Conservation (phyloP, 2,329 filamentous ascomycete species). For the Pseudogymnoascus sp. region DNA sequence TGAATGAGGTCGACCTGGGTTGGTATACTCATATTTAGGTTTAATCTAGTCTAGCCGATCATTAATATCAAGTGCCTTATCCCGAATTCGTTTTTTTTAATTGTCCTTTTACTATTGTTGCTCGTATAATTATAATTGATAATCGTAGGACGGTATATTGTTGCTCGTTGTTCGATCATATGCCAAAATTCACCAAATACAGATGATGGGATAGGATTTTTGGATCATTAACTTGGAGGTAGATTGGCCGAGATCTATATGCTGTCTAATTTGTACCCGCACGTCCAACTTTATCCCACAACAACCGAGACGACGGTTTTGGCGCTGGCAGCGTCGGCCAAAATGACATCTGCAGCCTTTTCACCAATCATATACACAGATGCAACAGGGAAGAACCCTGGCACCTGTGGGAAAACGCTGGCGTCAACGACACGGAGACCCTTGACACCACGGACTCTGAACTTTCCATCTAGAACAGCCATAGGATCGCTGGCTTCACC, state of each 20-base stretch:
- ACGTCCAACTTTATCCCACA: neutral
- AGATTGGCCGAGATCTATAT: neutral
- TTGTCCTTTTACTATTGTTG: neutral
- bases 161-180: neutral
- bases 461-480: conserved; percentile 44
- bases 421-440: conserved; percentile 49
- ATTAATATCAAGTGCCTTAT: neutral
- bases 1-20: neutral
- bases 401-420: conserved; percentile 42
- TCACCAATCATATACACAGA: conserved; percentile 24
- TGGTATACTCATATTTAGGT: neutral
- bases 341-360: conserved; percentile 26
- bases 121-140: neutral
- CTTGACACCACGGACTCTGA: conserved; percentile 43
- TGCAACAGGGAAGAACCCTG: conserved; percentile 29
- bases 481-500: conserved; percentile 42
- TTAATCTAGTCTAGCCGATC: neutral
- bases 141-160: neutral
- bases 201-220: neutral
- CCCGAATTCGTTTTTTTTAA: neutral
- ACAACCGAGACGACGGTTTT: neutral
- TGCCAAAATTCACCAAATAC: neutral
- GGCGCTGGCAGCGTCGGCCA: conserved; percentile 10
- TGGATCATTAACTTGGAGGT: neutral
- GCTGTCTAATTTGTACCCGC: neutral